Conservation (phyloP, 495 filamentous ascomycete genomes). For the Staphylotrichum tortipilum region DNA sequence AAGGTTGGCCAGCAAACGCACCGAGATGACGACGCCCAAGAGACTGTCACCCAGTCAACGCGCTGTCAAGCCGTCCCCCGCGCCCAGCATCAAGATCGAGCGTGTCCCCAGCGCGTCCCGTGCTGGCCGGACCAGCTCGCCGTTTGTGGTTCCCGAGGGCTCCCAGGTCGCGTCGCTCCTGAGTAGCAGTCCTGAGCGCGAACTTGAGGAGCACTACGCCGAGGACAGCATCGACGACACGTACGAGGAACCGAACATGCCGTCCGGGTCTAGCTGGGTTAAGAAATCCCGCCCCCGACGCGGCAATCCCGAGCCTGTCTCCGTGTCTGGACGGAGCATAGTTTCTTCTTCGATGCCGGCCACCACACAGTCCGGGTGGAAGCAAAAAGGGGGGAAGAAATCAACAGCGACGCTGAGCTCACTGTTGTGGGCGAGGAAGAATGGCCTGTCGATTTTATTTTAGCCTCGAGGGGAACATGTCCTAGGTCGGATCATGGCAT, state of each 20-base stretch:
- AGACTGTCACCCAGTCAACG: not conserved
- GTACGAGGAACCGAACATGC: slow-evolving; percentile 23
- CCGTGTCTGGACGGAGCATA: no score
- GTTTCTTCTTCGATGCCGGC: no score
- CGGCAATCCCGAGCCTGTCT: no score
- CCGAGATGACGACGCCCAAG: slow-evolving; percentile 17
- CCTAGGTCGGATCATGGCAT: no score
- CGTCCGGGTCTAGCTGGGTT: slow-evolving; percentile 31
- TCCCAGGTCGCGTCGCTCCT: slow-evolving; percentile 34
- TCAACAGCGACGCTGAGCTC: not conserved
- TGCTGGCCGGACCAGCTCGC: not conserved
- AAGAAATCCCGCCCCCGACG: slow-evolving; percentile 4
- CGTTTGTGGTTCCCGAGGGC: slow-evolving; percentile 27
- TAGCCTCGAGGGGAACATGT: no score
- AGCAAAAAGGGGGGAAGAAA: not conserved
- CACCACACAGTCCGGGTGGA: slow-evolving; percentile 2
- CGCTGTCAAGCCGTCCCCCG: not conserved
- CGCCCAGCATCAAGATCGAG: slow-evolving; percentile 6
- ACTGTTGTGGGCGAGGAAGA: slow-evolving; percentile 1
- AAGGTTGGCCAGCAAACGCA: slow-evolving; percentile 13
- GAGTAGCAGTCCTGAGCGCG: slow-evolving; percentile 31
- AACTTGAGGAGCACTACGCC: slow-evolving; percentile 31
- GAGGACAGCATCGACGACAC: slow-evolving; percentile 36
- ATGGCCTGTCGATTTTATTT: not conserved
- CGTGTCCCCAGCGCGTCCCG: not conserved